Evolutionary conservation across 179 eudicot species (phyloP).

Genomic region (Beta lomatogona): DNA sequence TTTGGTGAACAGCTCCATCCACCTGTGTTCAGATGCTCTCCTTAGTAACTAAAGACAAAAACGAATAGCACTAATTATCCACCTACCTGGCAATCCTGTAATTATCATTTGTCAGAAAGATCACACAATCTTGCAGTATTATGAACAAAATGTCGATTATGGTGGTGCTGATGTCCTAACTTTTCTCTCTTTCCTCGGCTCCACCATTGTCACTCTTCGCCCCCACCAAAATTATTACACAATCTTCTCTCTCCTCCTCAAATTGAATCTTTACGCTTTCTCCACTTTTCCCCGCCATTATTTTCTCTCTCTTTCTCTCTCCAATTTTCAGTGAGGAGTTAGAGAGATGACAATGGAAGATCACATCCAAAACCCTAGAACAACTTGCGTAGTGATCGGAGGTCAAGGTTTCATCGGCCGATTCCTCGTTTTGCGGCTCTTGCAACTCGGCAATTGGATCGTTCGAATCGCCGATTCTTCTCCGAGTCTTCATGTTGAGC

Average conservation of each 20-base stretch:
- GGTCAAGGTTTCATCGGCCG: slow-evolving; percentile 70
- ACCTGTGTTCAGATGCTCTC: no score
- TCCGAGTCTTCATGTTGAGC: slow-evolving; percentile 34
- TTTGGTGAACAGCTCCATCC: no score
- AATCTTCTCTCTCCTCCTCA: not conserved
- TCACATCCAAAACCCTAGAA: slow-evolving; percentile 14
- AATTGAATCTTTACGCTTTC: slow-evolving; percentile 6
- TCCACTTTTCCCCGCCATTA: slow-evolving; percentile 25
- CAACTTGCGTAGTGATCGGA: slow-evolving; percentile 73
- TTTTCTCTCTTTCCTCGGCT: not conserved
- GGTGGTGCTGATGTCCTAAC: slow-evolving; percentile 22
- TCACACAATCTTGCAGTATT: not conserved
- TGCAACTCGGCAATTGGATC: slow-evolving; percentile 67
- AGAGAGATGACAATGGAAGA: slow-evolving; percentile 26
- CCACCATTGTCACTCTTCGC: slow-evolving; percentile 11
- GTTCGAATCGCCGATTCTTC: slow-evolving; percentile 74
- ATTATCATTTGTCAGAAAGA: not conserved
- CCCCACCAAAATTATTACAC: not conserved
- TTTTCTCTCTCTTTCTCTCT: slow-evolving; percentile 1
- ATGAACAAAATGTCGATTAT: not conserved
- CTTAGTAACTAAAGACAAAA: not conserved
- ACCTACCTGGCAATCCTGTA: not conserved
- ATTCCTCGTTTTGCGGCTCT: slow-evolving; percentile 57
- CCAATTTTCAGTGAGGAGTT: not conserved
- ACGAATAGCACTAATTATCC: not conserved